Evolutionary conservation across 805 yeast species (phyloP).

Genomic region (Priceomyces fermenticarens): DNA sequence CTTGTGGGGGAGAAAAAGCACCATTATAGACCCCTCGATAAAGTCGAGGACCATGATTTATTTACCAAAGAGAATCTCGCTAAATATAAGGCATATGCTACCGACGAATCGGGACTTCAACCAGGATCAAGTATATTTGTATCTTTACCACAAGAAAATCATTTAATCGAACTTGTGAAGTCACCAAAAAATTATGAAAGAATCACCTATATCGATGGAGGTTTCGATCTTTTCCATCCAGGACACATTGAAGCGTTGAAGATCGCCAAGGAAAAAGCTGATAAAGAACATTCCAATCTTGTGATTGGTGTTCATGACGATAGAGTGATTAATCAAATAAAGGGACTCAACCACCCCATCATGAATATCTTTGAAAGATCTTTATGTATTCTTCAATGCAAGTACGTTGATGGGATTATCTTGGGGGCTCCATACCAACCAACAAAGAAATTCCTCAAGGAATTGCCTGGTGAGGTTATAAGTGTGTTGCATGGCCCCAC

Average conservation of each 20-base stretch:
- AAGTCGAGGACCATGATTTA: constrained; percentile 21
- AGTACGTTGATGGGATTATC: constrained; percentile 75
- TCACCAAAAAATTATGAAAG: constrained; percentile 3
- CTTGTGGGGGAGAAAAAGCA: constrained; percentile 58
- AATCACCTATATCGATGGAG: constrained; percentile 68
- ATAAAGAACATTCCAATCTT: constrained; percentile 39
- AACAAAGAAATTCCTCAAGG: constrained; percentile 32
- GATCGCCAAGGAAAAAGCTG: constrained; percentile 40
- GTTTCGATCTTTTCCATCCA: constrained; percentile 89
- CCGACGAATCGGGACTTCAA: constrained; percentile 56
- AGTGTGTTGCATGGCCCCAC: constrained; percentile 62
- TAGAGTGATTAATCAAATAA: constrained; percentile 47
- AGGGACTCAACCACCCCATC: constrained; percentile 70
- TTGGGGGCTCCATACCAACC: constrained; percentile 66
- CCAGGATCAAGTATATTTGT: constrained; percentile 59
- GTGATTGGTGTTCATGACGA: constrained; percentile 71
- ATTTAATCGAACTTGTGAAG: not conserved
- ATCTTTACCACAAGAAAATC: constrained; percentile 16
- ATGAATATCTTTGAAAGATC: constrained; percentile 88
- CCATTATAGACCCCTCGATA: constrained; percentile 41
- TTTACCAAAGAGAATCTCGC: constrained; percentile 36
- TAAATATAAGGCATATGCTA: constrained; percentile 55
- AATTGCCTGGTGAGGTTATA: constrained; percentile 36
- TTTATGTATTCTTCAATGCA: constrained; percentile 84
- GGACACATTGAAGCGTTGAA: constrained; percentile 81